Evolutionary conservation across 2,329 filamentous ascomycete species (phyloP).

Genomic region (Colletotrichum liriopes): DNA sequence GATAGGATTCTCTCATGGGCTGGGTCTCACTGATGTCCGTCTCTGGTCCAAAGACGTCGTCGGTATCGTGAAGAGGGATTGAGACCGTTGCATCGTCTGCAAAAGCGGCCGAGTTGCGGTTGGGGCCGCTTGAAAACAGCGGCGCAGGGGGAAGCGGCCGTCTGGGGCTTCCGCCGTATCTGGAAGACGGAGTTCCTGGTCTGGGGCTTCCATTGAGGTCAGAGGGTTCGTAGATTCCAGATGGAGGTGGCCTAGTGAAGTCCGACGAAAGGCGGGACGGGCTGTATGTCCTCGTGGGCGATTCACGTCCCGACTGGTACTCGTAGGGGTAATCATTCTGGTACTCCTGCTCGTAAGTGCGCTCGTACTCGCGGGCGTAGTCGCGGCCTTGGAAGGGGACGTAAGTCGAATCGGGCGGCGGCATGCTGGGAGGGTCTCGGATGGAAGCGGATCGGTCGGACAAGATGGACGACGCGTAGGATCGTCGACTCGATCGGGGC

Average conservation of each 20-base stretch:
- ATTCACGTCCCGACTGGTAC: constrained; percentile 48
- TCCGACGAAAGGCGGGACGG: constrained; percentile 70
- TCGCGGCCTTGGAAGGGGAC: constrained; percentile 67
- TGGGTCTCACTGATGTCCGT: constrained; percentile 69
- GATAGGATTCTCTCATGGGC: constrained; percentile 70
- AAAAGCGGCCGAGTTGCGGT: constrained; percentile 66
- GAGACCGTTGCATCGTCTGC: constrained; percentile 79
- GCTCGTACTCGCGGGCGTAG: constrained; percentile 50
- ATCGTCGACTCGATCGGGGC: constrained; percentile 59
- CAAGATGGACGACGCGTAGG: constrained; percentile 69
- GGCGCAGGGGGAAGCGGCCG: constrained; percentile 91
- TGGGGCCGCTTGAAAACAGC: constrained; percentile 76
- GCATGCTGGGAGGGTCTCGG: constrained; percentile 72
- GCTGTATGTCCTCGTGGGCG: constrained; percentile 73
- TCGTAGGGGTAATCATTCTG: constrained; percentile 39
- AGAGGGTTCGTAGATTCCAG: constrained; percentile 84
- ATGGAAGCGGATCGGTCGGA: constrained; percentile 67
- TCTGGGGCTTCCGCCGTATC: constrained; percentile 89
- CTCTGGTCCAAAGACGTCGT: constrained; percentile 82
- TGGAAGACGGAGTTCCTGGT: constrained; percentile 90
- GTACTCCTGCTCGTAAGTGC: constrained; percentile 44
- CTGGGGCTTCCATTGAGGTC: constrained; percentile 92
- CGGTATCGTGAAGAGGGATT: constrained; percentile 78
- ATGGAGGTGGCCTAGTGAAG: constrained; percentile 80
- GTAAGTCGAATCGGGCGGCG: constrained; percentile 76